Evolutionary conservation across 106 monocot genomes (phyloP).

Genomic region (Allium cepa): DNA sequence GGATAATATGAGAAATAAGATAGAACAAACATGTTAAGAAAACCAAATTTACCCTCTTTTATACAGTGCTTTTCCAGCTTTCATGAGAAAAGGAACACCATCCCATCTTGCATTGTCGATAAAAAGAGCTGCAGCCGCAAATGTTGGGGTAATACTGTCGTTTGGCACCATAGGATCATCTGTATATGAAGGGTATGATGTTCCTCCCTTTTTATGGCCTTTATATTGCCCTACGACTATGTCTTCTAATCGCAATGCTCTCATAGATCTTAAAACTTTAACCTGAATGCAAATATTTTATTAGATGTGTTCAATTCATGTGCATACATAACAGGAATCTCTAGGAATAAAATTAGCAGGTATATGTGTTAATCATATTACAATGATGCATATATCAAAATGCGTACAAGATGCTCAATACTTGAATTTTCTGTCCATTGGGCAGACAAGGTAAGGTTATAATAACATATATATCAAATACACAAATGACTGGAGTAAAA

Average conservation of each 20-base stretch:
- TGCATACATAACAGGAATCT: neutral
- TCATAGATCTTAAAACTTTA: conserved; percentile 78
- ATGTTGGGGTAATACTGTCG: conserved; percentile 69
- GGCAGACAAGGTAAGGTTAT: neutral
- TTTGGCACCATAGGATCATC: conserved; percentile 75
- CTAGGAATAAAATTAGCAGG: neutral
- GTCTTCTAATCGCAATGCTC: conserved; percentile 50
- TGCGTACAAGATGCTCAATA: neutral
- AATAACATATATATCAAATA: neutral
- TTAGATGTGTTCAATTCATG: no score
- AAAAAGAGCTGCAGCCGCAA: conserved; percentile 77
- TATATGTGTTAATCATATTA: neutral
- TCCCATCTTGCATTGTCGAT: conserved; percentile 92
- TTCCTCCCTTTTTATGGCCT: conserved; percentile 55
- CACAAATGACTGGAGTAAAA: neutral
- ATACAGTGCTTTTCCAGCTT: conserved; percentile 78
- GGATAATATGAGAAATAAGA: neutral
- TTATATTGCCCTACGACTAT: conserved; percentile 84
- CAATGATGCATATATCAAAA: neutral
- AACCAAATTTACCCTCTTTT: conserved; percentile 27
- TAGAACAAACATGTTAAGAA: neutral
- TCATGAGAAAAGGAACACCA: conserved; percentile 88
- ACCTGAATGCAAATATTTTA: conserved; percentile 26
- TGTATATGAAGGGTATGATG: conserved; percentile 49
- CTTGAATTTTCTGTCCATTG: neutral